Evolutionary conservation across 2,329 filamentous ascomycete genomes (phyloP).

Genomic region (Zelopaecilomyces penicillatus): DNA sequence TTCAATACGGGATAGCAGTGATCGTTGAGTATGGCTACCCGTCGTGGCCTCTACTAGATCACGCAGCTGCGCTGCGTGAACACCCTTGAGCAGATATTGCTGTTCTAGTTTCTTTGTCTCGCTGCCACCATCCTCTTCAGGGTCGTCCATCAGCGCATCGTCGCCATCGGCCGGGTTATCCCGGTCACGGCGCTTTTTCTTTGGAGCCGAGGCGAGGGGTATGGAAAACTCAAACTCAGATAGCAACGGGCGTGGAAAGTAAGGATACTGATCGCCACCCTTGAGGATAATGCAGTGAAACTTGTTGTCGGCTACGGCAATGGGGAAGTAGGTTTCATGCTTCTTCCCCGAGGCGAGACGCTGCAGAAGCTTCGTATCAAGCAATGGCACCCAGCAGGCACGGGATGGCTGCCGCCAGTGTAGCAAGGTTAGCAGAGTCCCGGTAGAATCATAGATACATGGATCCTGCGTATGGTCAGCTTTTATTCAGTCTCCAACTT

Average conservation of each 20-base stretch:
- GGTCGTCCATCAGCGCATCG: constrained; percentile 8
- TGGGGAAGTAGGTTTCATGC: constrained; percentile 86
- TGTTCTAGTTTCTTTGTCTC: constrained; percentile 67
- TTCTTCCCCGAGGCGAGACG: constrained; percentile 80
- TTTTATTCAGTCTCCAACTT: background rate
- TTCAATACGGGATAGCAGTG: constrained; percentile 61
- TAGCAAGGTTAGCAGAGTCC: constrained; percentile 76
- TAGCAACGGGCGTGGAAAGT: constrained; percentile 81
- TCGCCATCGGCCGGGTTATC: constrained; percentile 19
- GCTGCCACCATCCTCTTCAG: constrained; percentile 22
- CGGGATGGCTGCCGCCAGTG: constrained; percentile 85
- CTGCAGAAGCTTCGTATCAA: constrained; percentile 78
- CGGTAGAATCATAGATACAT: constrained; percentile 90
- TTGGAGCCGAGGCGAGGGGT: constrained; percentile 55
- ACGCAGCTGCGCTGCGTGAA: constrained; percentile 65
- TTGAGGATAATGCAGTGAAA: constrained; percentile 99
- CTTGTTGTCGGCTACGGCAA: constrained; percentile 81
- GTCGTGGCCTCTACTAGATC: constrained; percentile 65
- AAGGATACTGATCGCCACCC: constrained; percentile 84
- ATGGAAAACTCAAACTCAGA: constrained; percentile 91
- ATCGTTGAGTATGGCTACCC: constrained; percentile 49
- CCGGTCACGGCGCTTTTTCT: constrained; percentile 21
- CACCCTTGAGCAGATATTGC: constrained; percentile 63
- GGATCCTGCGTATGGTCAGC: constrained; percentile 54
- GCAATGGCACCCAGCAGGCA: constrained; percentile 82